A percentile compares a stretch with the other conserved stretches of the same genome.
These are phyloP conservation scores for Blakeslea trispora DNA, from an alignment of 371 early-diverging fungal genomes.

Conservation along the genomic window DNA sequence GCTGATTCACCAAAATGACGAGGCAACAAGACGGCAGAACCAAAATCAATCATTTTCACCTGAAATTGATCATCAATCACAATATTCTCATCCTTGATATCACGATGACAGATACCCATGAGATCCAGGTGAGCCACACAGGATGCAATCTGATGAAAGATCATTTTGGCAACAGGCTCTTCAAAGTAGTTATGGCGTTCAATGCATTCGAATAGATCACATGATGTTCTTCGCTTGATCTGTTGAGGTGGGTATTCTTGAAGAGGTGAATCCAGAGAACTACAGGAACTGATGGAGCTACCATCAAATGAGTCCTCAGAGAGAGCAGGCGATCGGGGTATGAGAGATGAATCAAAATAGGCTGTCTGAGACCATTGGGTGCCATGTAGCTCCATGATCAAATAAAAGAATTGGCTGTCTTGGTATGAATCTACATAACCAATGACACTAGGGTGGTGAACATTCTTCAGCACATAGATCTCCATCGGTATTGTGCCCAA, in stretches of 20 bases:
- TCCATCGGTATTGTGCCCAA: constrained; percentile 76
- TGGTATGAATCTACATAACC: constrained; percentile 67
- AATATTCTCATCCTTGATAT: constrained; percentile 79
- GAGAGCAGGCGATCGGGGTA: constrained; percentile 31
- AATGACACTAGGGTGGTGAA: constrained; percentile 70
- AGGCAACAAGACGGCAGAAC: constrained; percentile 67
- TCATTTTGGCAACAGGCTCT: constrained; percentile 59
- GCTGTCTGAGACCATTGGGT: constrained; percentile 56
- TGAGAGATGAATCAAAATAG: constrained; percentile 8
- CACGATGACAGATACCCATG: constrained; percentile 60
- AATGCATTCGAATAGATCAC: constrained; percentile 84
- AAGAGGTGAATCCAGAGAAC: constrained; percentile 22
- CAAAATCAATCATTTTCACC: constrained; percentile 82
- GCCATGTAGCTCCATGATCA: constrained; percentile 83
- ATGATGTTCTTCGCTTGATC: constrained; percentile 55
- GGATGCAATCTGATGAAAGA: constrained; percentile 73
- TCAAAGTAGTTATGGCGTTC: constrained; percentile 66
- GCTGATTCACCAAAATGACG: constrained; percentile 42
- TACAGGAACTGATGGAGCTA: constrained; percentile 12
- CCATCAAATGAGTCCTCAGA: constrained; percentile 30
- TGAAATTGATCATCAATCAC: constrained; percentile 70
- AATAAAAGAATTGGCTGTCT: constrained; percentile 67
- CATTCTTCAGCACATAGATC: constrained; percentile 69
- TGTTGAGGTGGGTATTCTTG: constrained; percentile 22
- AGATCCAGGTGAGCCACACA: constrained; percentile 67